Base-by-base conservation (phyloP, 371 early-diverging fungal species). In the Thermomucor indicae-seudaticae region DNA sequence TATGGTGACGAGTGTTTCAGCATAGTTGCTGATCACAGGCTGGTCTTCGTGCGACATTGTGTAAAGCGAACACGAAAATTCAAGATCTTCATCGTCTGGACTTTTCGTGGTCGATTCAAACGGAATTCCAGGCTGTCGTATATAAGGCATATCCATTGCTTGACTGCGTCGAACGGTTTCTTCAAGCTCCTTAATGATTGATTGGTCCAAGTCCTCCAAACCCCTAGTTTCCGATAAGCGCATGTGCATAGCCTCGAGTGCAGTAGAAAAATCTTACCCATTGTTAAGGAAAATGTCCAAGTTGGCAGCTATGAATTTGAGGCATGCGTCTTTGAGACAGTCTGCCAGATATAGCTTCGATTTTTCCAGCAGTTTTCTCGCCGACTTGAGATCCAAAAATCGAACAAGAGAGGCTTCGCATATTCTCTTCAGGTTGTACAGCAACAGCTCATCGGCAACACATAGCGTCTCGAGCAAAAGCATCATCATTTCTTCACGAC, bases 371-470 rank as follows among this genome's bases (percentile, higher is more conserved):
- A 84, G 60, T 22, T 30, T 47, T 0, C 75, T 51, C 0, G 76
- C 84, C 27, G 76, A 86, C 32, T 71, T 63, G 30, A 85, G 55
- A 1, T 70, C 74, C 5, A 88, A 64, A 46, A 80, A 70, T 1
- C 58, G 53, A 6, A 70, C 43, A 5, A 88, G 58, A 3, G 80
- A 65, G 1, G 57, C 53, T 42, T 80, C 78, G 38, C 80, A 78
- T 12, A 79, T 58, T 0, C 64, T 58, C 52, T 86, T 86, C 12
- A 90, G 57, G 5, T 75, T 60, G 7, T 72, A 61, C 45, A 88
- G 51, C 20, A 88, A 57, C 6, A 86, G 58, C 49, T 85, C 86
- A 51, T 90, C 80, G 0, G 91, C 81, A 35, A 75, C 75, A 38
- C 70, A 61, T 1, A 90, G 62, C 0, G 86, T 66, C 5, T 78